Evolutionary conservation across 331 rosid genomes (phyloP), one percentile per base, ranked within the genome.

Genomic region (Quercus phellos): DNA sequence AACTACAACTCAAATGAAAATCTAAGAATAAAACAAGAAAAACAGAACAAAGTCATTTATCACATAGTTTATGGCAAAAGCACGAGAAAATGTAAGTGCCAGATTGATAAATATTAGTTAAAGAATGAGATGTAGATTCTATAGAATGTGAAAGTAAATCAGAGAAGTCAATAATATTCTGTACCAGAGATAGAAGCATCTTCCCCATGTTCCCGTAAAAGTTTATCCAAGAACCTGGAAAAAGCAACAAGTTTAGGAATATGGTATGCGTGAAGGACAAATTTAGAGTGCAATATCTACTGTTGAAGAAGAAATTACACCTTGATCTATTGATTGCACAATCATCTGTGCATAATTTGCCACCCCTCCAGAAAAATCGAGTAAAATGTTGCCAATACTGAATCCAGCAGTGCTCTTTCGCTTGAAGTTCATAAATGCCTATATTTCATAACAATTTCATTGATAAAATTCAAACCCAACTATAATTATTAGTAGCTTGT

Each of bases 321-420:
- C 87, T 87, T 93, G 97, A 81, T 93, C 97, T 68, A 88, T 55
- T 27, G 97, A 93, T 78, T 93, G 97, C 80, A 93, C 89, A 80
- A 73, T 86, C 97, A 93, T 90, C 87, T 93, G 96, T 59, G 71
- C 87, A 50, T 89, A 93, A 80, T 89, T 93, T 77, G 91, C 77
- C 54, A 90, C 60, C 29, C 96, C 92, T 82, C 94, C 97, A 42
- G 82, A 74, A 68, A 93, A 87, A 84, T 93, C 97, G 35, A 90
- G 96, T 74, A 93, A 80, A 77, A 93, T 81, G 80, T 88, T 89
- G 43, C 94, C 97, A 51, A 94, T 92, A 84, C 97, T 94, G 77
- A 86, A 92, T 70, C 98, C 97, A 50, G 89, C 91, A 0, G 97
- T 92, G 85, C 93, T 88, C 87, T 92, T 92, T 83, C 97, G 80